These are phyloP conservation scores for Perkinsus olseni DNA, from an alignment of 169 alveolate genomes.

Conservation along the genomic window DNA sequence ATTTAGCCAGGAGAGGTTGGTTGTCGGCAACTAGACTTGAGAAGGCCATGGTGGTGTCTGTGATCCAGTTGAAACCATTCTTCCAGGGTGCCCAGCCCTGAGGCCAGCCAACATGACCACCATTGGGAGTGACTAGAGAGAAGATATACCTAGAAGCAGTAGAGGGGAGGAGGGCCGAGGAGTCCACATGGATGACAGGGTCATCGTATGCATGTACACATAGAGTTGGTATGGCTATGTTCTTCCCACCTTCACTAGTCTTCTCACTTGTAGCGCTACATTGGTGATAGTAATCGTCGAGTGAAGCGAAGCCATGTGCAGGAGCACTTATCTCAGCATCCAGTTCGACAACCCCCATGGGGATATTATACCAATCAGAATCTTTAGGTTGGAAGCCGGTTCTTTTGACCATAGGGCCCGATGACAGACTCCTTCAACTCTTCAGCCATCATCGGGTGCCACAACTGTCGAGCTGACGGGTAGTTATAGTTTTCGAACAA, in stretches of 20 bases:
- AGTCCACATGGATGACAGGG: background rate
- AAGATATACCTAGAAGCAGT: background rate
- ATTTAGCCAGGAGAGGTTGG: background rate
- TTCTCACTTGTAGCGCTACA: background rate
- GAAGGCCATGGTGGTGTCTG: background rate
- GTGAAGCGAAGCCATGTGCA: background rate
- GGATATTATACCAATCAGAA: background rate
- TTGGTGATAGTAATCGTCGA: background rate
- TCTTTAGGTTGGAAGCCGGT: background rate
- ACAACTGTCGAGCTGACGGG: background rate
- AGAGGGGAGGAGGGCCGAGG: background rate
- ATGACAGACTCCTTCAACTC: background rate
- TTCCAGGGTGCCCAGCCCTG: background rate
- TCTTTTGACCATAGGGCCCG: background rate
- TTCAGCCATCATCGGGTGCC: background rate
- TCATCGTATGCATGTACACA: background rate
- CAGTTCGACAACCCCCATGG: background rate
- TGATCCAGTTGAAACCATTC: background rate
- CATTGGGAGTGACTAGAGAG: background rate
- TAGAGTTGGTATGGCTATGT: background rate
- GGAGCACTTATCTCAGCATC: background rate
- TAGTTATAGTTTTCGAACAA: background rate
- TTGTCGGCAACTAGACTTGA: background rate
- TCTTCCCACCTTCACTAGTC: background rate
- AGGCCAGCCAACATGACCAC: background rate